Base-by-base conservation (phyloP, 495 filamentous ascomycete genomes). In the Astrothelium subdiscretum region DNA sequence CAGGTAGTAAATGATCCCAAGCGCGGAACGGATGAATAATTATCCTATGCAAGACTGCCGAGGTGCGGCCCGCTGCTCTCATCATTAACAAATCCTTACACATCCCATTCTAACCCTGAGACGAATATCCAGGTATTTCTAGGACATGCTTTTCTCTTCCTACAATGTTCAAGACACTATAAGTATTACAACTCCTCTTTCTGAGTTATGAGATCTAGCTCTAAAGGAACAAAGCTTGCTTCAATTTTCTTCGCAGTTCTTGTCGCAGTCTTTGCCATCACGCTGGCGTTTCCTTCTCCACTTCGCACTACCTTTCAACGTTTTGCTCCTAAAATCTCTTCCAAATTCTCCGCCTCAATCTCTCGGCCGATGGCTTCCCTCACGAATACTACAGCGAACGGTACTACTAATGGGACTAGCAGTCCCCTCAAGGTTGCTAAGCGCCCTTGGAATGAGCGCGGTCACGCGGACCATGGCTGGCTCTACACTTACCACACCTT, bases 401-500 rank as follows among this genome's bases (percentile, higher is more conserved):
- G 65, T 58, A 64, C 61, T 8, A 43, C 62, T 3, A 66, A 66
- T 61, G 63, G 63, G 48, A 61, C 58, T 24, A 48, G 43, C 43
- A 22, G 43, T 31, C 20, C 10, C 18, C 58, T 74, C 31, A 70
- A 71, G 31, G 67, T 76, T 60, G 72, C 70, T 64, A 74, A 71
- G 58, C 71, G 74, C 1, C 69, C 71, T n/a, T 76, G 71, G 71
- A 64, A 70, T 40, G 78, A 80, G 32, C 80, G 88, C 54, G 89
- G 88, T 42, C 87, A 91, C 71, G 79, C 81, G 62, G 81, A 91
- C 69, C 86, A 90, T 72, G 87, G 85, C 70, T 92, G 88, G 88
- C 83, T 91, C n/a, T 85, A 91, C 72, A 85, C 82, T 26, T 91
- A 85, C 76, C 89, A 92, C 77, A 89, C 85, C 61, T 92, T 95